Evolutionary conservation across 2,329 filamentous ascomycete species (phyloP).

Genomic region (Aspergillus ochraceus): DNA sequence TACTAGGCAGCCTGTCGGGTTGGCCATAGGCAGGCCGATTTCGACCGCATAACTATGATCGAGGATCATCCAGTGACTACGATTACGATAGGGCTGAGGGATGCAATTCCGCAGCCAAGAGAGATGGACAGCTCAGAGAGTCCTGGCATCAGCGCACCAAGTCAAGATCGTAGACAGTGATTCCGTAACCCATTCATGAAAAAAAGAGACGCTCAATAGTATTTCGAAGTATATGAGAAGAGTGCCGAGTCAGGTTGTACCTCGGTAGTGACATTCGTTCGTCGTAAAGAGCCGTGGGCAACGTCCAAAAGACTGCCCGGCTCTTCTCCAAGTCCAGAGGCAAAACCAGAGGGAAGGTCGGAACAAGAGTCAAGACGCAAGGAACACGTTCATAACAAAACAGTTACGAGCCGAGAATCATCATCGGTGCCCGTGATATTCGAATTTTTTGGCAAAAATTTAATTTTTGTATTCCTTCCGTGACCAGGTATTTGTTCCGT

Average conservation of each 20-base stretch:
- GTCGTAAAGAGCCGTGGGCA: not conserved
- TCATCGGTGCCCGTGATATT: not conserved
- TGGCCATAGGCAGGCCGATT: too few species aligned
- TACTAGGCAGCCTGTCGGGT: not conserved
- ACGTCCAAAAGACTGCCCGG: not conserved
- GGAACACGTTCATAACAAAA: not conserved
- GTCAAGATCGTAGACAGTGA: constrained; percentile 2
- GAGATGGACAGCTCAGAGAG: not conserved
- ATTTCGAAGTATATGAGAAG: constrained; percentile 13
- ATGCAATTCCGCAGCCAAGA: not conserved
- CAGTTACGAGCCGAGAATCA: not conserved
- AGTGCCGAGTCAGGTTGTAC: constrained; percentile 9
- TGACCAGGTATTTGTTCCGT: constrained; percentile 32
- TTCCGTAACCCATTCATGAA: constrained; percentile 21
- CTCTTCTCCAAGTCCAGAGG: not conserved
- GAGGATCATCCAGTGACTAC: not conserved
- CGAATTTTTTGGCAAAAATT: constrained; percentile 4
- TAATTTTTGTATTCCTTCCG: constrained; percentile 30
- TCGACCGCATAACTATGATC: too few species aligned
- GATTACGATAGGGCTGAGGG: not conserved
- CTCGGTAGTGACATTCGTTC: constrained; percentile 1
- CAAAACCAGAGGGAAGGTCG: not conserved
- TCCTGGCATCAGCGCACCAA: not conserved
- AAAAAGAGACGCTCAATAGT: constrained; percentile 12
- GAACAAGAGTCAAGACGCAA: not conserved